phyloP scores from a whole-genome alignment of 495 filamentous ascomycete genomes.

The Aspergillus nanangensis region DNA sequence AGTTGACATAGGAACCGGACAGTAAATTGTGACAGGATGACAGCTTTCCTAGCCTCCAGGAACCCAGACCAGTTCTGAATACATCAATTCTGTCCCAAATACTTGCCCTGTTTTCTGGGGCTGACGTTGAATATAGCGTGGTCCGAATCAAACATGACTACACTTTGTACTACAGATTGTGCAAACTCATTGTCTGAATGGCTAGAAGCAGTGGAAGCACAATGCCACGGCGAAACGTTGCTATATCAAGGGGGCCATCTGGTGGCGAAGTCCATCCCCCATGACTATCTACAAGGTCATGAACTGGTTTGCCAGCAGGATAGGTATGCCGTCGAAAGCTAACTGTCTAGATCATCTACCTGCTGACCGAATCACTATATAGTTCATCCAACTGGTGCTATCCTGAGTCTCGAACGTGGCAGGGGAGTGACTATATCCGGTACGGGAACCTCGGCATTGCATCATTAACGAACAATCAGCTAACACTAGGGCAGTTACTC shows the following conservation, averaged over 20 bases:
- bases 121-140: slow-evolving; percentile 3
- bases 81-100: neutral
- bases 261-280: slow-evolving; percentile 1
- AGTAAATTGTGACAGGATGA: neutral
- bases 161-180: slow-evolving; percentile 1
- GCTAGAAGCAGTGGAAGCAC: slow-evolving; percentile 1
- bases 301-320: slow-evolving; percentile 4
- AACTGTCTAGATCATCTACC: slow-evolving; percentile 1
- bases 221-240: slow-evolving; percentile 2
- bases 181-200: slow-evolving; percentile 2
- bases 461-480: neutral
- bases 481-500: neutral
- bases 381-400: slow-evolving; percentile 5
- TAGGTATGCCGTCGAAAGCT: neutral
- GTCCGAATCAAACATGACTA: neutral
- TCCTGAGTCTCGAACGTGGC: slow-evolving; percentile 3
- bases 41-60: neutral
- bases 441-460: neutral
- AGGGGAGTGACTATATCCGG: slow-evolving; percentile 5
- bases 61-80: slow-evolving; percentile 5
- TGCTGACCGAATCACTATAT: slow-evolving; percentile 1
- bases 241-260: slow-evolving; percentile 1
- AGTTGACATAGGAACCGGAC: neutral
- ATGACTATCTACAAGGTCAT: slow-evolving; percentile 2
- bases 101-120: neutral